A percentile compares a stretch with the other conserved stretches of the same genome.
phyloP scores from a whole-genome alignment of 768 basidiomycete genomes.

The Xanthoconium purpureum region DNA sequence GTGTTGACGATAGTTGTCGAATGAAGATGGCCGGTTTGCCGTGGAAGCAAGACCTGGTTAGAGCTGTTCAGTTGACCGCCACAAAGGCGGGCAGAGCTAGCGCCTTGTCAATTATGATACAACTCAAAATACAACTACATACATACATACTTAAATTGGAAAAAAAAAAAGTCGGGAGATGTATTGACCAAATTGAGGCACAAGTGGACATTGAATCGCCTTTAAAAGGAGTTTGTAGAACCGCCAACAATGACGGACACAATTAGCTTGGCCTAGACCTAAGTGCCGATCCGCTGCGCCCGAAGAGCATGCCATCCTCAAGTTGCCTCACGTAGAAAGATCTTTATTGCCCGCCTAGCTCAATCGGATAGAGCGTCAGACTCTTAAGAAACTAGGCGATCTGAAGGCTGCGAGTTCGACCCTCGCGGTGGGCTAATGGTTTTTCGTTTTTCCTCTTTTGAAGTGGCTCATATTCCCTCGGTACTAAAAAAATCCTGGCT shows the following conservation, averaged over 20 bases:
- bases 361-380: conserved; percentile 69
- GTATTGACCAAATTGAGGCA: no score
- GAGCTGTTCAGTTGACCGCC: no score
- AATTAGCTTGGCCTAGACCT: neutral
- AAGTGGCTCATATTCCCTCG: no score
- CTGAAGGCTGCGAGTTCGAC: conserved; percentile 66
- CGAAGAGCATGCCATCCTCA: neutral
- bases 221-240: neutral
- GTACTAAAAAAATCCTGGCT: no score
- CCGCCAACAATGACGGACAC: neutral
- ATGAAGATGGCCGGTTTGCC: no score
- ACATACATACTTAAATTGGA: no score
- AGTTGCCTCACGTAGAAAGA: neutral
- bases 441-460: neutral
- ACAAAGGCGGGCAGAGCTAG: no score
- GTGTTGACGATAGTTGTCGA: no score
- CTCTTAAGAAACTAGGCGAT: conserved; percentile 45
- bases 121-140: no score
- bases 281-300: neutral
- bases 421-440: conserved; percentile 56
- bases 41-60: no score
- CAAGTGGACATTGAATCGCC: neutral
- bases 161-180: no score
- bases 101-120: no score
- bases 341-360: conserved; percentile 50